Evolutionary conservation across 345 rosid genomes (phyloP).

Genomic region (Bruguiera sexangula): DNA sequence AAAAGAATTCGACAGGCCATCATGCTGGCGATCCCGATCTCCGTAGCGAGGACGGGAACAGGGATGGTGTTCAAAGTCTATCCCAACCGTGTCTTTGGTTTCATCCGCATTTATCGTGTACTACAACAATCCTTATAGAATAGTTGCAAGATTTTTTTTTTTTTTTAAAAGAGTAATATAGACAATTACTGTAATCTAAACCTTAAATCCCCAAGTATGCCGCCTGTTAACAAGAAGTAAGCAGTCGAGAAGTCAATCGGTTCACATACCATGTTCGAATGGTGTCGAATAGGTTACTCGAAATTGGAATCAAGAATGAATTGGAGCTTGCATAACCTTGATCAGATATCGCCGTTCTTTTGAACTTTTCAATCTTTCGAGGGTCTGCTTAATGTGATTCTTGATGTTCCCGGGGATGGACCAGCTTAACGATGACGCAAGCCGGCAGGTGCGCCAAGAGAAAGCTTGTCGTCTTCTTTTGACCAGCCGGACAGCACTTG

Average conservation of each 20-base stretch:
- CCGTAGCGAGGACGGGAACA: too few species aligned
- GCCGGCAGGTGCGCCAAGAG: conserved; percentile 54
- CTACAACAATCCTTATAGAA: too few species aligned
- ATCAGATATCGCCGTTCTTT: background rate
- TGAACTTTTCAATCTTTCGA: background rate
- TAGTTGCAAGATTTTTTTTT: too few species aligned
- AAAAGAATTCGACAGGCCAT: too few species aligned
- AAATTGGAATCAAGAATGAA: background rate
- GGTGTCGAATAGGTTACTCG: too few species aligned
- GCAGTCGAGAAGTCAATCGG: background rate
- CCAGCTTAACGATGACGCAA: conserved; percentile 49
- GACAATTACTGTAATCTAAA: too few species aligned
- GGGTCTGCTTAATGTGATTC: conserved; percentile 8
- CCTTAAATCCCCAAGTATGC: conserved; percentile 41
- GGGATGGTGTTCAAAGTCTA: too few species aligned
- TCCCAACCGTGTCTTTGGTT: too few species aligned
- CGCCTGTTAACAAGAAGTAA: conserved; percentile 73
- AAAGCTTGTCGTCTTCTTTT: conserved; percentile 32
- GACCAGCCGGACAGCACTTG: conserved; percentile 46
- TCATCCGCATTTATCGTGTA: too few species aligned
- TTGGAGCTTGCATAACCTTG: background rate
- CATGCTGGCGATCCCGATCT: too few species aligned
- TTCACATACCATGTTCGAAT: background rate
- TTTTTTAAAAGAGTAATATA: too few species aligned
- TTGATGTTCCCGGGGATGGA: conserved; percentile 48